These are phyloP conservation scores for Daldinia loculata DNA, from an alignment of 495 filamentous ascomycete genomes.

Conservation along the genomic window DNA sequence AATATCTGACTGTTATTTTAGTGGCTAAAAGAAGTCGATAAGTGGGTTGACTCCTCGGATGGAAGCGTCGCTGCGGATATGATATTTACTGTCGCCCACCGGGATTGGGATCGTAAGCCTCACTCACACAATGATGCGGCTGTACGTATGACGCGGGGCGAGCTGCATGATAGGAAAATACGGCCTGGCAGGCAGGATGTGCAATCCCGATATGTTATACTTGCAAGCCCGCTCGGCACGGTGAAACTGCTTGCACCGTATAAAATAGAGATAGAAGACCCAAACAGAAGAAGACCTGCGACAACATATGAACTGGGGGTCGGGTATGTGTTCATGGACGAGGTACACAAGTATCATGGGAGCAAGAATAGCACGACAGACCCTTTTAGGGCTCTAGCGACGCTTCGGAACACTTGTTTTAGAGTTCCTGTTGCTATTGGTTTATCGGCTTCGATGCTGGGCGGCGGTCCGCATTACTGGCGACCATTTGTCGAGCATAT, in stretches of 20 bases:
- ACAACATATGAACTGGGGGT: not conserved
- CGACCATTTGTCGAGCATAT: not conserved
- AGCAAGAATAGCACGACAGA: not conserved
- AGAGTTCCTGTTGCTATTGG: conserved; percentile 1
- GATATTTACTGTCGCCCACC: not conserved
- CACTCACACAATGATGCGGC: too few species aligned
- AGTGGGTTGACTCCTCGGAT: not conserved
- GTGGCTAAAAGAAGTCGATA: not conserved
- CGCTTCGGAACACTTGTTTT: not conserved
- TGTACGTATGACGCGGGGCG: too few species aligned
- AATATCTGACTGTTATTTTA: not conserved
- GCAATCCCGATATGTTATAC: too few species aligned
- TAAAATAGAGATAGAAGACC: not conserved
- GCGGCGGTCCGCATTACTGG: conserved; percentile 2
- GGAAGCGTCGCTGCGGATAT: not conserved
- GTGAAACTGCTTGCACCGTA: too few species aligned
- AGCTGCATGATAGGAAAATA: too few species aligned
- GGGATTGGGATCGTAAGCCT: not conserved
- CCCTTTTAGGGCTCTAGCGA: not conserved
- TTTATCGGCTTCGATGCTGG: conserved; percentile 11
- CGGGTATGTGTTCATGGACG: conserved; percentile 21
- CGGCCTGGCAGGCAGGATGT: too few species aligned
- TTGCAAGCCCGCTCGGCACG: too few species aligned
- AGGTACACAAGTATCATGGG: conserved; percentile 15
- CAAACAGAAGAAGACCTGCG: not conserved